Evolutionary conservation across 2,329 filamentous ascomycete species (phyloP).

Genomic region (Cladosporium colombiae): DNA sequence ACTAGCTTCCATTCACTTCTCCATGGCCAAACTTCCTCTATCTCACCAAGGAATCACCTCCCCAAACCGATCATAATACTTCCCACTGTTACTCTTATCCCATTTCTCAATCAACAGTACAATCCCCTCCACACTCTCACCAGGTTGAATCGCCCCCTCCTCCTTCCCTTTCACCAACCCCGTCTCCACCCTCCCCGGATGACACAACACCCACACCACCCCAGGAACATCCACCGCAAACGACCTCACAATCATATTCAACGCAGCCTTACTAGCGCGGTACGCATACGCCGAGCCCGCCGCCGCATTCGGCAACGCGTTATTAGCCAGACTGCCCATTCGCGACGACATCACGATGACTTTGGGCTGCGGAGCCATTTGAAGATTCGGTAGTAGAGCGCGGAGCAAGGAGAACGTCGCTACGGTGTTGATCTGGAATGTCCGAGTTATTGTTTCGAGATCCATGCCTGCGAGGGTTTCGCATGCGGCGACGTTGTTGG

Average conservation of each 20-base stretch:
- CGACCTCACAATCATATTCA: constrained; percentile 49
- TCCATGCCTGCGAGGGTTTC: constrained; percentile 47
- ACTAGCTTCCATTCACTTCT: background rate
- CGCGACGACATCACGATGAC: constrained; percentile 47
- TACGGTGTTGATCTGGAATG: constrained; percentile 46
- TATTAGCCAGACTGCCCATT: constrained; percentile 47
- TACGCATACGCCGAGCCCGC: constrained; percentile 50
- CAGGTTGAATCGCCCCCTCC: constrained; percentile 45
- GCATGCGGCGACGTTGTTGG: constrained; percentile 41
- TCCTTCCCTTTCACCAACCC: constrained; percentile 47
- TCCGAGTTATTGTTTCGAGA: constrained; percentile 39
- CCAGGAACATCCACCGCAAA: constrained; percentile 48
- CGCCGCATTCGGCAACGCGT: constrained; percentile 31
- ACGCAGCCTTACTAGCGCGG: constrained; percentile 48
- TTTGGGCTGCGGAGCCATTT: constrained; percentile 29
- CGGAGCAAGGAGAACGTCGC: constrained; percentile 46
- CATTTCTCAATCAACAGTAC: constrained; percentile 41
- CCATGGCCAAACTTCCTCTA: background rate
- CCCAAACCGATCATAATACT: constrained; percentile 48
- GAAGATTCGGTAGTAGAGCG: constrained; percentile 41
- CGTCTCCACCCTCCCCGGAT: constrained; percentile 51
- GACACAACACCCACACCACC: constrained; percentile 45
- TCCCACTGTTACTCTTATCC: constrained; percentile 39
- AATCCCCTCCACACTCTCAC: constrained; percentile 45
- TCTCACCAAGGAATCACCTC: constrained; percentile 44